Conservation (phyloP, 2,329 filamentous ascomycete species). For the Aspergillus sp. region DNA sequence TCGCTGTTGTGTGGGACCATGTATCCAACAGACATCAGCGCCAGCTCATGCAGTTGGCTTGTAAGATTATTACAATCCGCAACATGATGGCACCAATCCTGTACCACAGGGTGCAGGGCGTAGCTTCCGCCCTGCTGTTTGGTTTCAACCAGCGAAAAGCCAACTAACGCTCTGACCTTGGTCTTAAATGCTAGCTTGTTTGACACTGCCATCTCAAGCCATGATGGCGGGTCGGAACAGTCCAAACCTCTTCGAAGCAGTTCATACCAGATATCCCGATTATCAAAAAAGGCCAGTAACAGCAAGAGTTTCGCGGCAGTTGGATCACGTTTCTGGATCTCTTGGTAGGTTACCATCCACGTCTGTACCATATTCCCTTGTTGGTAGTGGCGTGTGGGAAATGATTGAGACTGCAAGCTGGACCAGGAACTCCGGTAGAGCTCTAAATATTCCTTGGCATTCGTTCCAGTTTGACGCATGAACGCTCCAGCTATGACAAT, state of each 20-base stretch:
- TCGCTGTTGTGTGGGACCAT: constrained; percentile 1
- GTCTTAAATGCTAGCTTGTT: constrained; percentile 20
- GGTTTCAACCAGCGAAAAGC: constrained; percentile 25
- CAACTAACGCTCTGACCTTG: constrained; percentile 19
- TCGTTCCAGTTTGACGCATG: constrained; percentile 38
- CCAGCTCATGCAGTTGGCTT: constrained; percentile 10
- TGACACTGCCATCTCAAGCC: constrained; percentile 17
- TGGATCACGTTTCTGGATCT: constrained; percentile 33
- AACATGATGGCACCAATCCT: constrained; percentile 19
- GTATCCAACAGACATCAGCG: constrained; percentile 17
- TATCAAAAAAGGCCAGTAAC: constrained; percentile 46
- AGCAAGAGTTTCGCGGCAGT: constrained; percentile 35
- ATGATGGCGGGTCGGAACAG: constrained; percentile 14
- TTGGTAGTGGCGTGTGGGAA: constrained; percentile 18
- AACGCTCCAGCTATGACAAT: constrained; percentile 48
- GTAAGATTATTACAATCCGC: neutral
- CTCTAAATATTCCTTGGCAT: constrained; percentile 40
- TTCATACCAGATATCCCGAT: constrained; percentile 47
- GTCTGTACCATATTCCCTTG: constrained; percentile 31
- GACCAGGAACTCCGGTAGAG: constrained; percentile 42
- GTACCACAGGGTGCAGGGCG: constrained; percentile 27
- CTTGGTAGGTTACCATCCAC: constrained; percentile 38
- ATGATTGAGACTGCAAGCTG: constrained; percentile 15
- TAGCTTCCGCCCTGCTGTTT: constrained; percentile 26
- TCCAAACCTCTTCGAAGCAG: constrained; percentile 28